phyloP scores from a whole-genome alignment of 305 asterid species.

The Stenogyne calaminthoides region DNA sequence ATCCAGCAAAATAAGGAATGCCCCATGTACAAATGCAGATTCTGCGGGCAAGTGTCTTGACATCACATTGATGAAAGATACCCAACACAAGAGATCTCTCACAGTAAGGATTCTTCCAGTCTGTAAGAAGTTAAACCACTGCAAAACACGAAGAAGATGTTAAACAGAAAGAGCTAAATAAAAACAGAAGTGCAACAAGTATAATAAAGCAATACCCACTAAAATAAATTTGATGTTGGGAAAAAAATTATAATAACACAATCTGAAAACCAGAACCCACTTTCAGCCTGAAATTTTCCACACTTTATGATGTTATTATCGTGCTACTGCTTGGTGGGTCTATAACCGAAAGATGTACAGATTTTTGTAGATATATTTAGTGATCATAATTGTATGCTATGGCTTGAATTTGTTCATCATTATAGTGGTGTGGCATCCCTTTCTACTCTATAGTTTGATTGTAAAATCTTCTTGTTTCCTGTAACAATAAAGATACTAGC shows the following conservation, averaged over 20 bases:
- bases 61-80: constrained; percentile 70
- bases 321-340: background rate
- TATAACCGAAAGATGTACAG: background rate
- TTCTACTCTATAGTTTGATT: background rate
- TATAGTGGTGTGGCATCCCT: background rate
- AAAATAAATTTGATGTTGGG: constrained; percentile 7
- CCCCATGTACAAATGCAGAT: constrained; percentile 85
- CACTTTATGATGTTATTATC: background rate
- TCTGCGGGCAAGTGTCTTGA: constrained; percentile 63
- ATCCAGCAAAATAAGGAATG: constrained; percentile 81
- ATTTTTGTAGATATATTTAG: background rate
- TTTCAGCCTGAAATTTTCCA: background rate
- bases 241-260: background rate
- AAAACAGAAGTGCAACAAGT: constrained; percentile 1
- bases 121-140: constrained; percentile 91
- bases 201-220: background rate
- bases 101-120: constrained; percentile 88
- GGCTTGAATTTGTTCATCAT: background rate
- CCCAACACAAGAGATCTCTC: constrained; percentile 96
- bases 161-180: background rate
- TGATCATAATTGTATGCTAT: background rate
- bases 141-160: constrained; percentile 43
- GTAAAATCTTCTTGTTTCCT: background rate
- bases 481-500: background rate
- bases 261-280: constrained; percentile 1